Evolutionary conservation across 2,329 filamentous ascomycete genomes (phyloP).

Genomic region (Ophiostoma piceae): DNA sequence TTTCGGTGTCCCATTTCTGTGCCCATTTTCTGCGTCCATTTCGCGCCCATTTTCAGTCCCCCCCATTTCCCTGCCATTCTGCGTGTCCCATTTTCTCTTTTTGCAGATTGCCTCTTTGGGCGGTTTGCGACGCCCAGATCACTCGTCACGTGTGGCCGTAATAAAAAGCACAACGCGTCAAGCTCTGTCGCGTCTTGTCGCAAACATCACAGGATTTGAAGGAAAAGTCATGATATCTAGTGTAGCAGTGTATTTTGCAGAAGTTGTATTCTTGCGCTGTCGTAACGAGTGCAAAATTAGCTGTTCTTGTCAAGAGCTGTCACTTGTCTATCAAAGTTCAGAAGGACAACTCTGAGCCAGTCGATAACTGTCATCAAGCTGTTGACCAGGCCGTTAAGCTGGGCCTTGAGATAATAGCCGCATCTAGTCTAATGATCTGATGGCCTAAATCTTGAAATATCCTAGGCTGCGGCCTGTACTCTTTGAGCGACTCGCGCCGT

Average conservation of each 20-base stretch:
- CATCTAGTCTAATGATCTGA: background rate
- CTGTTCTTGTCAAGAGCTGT: background rate
- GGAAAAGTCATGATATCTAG: background rate
- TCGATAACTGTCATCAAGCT: background rate
- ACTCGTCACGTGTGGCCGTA: slow-evolving; percentile 4
- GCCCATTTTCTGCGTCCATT: background rate
- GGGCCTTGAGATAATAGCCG: background rate
- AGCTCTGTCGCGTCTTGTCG: background rate
- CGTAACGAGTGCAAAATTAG: background rate
- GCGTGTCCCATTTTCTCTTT: background rate
- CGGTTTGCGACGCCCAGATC: slow-evolving; percentile 1
- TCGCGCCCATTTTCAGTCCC: background rate
- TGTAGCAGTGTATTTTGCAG: background rate
- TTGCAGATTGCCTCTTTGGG: background rate
- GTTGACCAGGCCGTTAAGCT: background rate
- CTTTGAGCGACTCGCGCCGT: background rate
- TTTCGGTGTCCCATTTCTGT: slow-evolving; percentile 8
- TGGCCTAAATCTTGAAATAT: background rate
- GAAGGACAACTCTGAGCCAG: background rate
- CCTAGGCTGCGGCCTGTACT: background rate
- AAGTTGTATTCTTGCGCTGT: background rate
- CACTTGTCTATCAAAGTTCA: background rate
- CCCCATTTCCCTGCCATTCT: background rate
- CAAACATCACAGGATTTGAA: background rate
- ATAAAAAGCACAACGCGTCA: slow-evolving; percentile 11